Conservation (phyloP, 345 rosid genomes). For the Brassica rapa region DNA sequence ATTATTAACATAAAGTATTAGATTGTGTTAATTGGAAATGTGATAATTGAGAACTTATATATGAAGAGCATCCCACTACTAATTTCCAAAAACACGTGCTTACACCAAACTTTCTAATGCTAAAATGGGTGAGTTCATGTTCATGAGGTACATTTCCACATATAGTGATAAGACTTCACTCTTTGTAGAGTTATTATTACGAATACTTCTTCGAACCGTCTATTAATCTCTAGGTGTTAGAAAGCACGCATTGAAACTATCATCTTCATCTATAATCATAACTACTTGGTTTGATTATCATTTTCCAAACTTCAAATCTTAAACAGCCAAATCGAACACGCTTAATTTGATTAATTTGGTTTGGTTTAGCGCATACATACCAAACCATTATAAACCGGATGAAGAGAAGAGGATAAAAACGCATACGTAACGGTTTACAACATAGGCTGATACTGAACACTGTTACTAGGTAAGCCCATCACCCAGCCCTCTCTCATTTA, state of each 20-base stretch:
- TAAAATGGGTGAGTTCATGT: not conserved
- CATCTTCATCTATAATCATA: not conserved
- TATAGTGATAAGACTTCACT: no score
- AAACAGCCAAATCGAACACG: not conserved
- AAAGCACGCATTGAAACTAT: not conserved
- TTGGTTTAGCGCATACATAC: not conserved
- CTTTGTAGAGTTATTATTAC: not conserved
- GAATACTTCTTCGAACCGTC: not conserved
- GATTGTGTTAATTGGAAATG: not conserved
- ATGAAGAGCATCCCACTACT: not conserved
- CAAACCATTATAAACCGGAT: slow-evolving; percentile 1
- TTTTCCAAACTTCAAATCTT: not conserved
- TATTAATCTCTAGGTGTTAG: not conserved
- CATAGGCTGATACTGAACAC: slow-evolving; percentile 19
- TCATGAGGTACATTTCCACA: slow-evolving; percentile 15
- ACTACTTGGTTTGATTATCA: not conserved
- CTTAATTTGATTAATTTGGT: not conserved
- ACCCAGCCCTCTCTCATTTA: not conserved
- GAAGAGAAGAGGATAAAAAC: not conserved
- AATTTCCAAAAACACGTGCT: slow-evolving; percentile 2
- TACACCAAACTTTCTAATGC: not conserved
- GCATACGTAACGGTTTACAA: not conserved
- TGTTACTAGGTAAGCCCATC: slow-evolving; percentile 25
- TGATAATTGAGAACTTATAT: not conserved
- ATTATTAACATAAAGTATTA: not conserved